phyloP scores from a whole-genome alignment of 1,284 basidiomycete genomes.

The Ceratobasidium sp. region DNA sequence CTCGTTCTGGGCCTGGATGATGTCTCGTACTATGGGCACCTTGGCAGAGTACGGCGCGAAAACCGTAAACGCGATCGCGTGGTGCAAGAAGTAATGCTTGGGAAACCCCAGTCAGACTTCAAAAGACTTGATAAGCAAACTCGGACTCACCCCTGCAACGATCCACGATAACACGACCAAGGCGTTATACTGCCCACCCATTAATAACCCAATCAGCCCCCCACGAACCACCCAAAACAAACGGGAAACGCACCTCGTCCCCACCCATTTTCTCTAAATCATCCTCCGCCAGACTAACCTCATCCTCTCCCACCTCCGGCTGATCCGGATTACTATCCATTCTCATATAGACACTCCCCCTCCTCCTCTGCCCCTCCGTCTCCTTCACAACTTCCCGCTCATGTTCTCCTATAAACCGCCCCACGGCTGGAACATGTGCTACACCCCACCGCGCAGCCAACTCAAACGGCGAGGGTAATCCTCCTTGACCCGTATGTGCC shows the following conservation, averaged over 20 bases:
- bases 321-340: neutral
- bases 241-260: slow-evolving; percentile 20
- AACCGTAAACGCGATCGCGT: slow-evolving; percentile 24
- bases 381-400: slow-evolving; percentile 35
- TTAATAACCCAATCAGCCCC: neutral
- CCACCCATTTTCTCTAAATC: slow-evolving; percentile 38
- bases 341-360: slow-evolving; percentile 13
- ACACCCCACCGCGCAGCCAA: slow-evolving; percentile 31
- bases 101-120: neutral
- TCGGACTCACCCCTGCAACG: slow-evolving; percentile 25
- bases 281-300: slow-evolving; percentile 31
- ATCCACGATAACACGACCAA: slow-evolving; percentile 38
- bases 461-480: slow-evolving; percentile 13
- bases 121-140: neutral
- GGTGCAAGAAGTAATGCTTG: slow-evolving; percentile 27
- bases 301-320: neutral
- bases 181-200: slow-evolving; percentile 20
- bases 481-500: slow-evolving; percentile 29
- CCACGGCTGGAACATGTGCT: slow-evolving; percentile 5
- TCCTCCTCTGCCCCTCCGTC: slow-evolving; percentile 11
- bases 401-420: slow-evolving; percentile 23
- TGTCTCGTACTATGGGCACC: slow-evolving; percentile 15
- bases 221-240: neutral
- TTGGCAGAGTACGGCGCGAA: slow-evolving; percentile 37
- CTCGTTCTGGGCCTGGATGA: slow-evolving; percentile 22